Evolutionary conservation across 2,329 filamentous ascomycete genomes (phyloP).

Genomic region (Lasiodiplodia gonubiensis): DNA sequence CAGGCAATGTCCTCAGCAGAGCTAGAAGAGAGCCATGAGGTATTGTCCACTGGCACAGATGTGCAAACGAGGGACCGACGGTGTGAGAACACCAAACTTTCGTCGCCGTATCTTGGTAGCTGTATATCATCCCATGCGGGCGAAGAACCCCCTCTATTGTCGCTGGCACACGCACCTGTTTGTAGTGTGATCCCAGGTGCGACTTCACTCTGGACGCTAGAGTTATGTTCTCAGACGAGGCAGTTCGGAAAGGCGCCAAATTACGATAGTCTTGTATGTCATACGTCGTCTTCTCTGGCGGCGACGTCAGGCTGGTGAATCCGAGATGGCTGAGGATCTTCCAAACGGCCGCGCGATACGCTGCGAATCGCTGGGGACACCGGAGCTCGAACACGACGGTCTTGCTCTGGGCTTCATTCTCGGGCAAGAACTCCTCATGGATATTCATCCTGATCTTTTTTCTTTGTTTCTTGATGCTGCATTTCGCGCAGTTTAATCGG

Average conservation of each 20-base stretch:
- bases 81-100: constrained; percentile 46
- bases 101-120: constrained; percentile 54
- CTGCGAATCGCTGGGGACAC: constrained; percentile 51
- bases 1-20: constrained; percentile 35
- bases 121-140: constrained; percentile 54
- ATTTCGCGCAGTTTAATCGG: constrained; percentile 49
- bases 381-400: constrained; percentile 60
- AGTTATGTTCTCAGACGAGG: constrained; percentile 36
- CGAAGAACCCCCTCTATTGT: constrained; percentile 51
- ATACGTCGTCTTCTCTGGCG: constrained; percentile 33
- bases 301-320: constrained; percentile 30
- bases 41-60: constrained; percentile 52
- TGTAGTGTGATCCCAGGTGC: constrained; percentile 57
- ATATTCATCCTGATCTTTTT: constrained; percentile 52
- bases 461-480: constrained; percentile 45
- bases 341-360: constrained; percentile 62
- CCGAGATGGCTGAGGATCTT: constrained; percentile 49
- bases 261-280: constrained; percentile 43
- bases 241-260: constrained; percentile 37
- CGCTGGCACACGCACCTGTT: constrained; percentile 48
- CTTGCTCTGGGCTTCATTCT: constrained; percentile 42
- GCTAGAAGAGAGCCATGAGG: constrained; percentile 48
- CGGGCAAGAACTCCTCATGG: constrained; percentile 59
- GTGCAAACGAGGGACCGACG: constrained; percentile 49
- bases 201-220: constrained; percentile 57